phyloP scores from a whole-genome alignment of 805 yeast species.

The Cyberlindnera xishuangbannaensis region DNA sequence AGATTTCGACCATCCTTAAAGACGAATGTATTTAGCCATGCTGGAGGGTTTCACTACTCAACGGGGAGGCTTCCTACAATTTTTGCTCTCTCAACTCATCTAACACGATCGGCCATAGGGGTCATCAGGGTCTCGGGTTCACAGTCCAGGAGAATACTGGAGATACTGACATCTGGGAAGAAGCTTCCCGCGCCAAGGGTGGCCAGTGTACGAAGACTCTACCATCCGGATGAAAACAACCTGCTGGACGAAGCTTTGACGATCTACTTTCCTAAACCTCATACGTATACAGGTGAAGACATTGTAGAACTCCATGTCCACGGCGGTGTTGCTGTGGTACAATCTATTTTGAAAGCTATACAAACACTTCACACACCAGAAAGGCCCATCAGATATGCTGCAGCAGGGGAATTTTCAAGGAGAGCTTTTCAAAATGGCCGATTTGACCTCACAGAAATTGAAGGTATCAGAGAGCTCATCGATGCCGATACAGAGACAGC shows the following conservation, averaged over 20 bases:
- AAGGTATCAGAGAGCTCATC: slow-evolving; percentile 82
- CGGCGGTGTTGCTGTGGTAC: slow-evolving; percentile 85
- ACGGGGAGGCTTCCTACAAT: too few species aligned
- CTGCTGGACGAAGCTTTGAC: slow-evolving; percentile 76
- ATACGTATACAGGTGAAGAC: slow-evolving; percentile 91
- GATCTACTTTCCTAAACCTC: slow-evolving; percentile 63
- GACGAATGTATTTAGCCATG: too few species aligned
- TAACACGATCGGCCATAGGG: slow-evolving; percentile 80
- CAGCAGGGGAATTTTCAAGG: slow-evolving; percentile 86
- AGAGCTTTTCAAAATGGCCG: slow-evolving; percentile 83
- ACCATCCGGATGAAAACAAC: slow-evolving; percentile 29
- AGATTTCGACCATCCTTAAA: too few species aligned
- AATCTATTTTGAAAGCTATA: slow-evolving; percentile 62
- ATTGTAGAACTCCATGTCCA: slow-evolving; percentile 84
- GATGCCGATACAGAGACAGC: slow-evolving; percentile 94
- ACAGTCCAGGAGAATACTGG: slow-evolving; percentile 35
- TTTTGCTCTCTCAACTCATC: slow-evolving; percentile 84
- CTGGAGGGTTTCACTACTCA: too few species aligned
- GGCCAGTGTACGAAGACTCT: slow-evolving; percentile 56
- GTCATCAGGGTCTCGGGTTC: slow-evolving; percentile 82
- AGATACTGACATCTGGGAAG: slow-evolving; percentile 36
- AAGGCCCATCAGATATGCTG: slow-evolving; percentile 67
- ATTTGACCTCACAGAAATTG: slow-evolving; percentile 83
- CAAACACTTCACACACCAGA: slow-evolving; percentile 42
- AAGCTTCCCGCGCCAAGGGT: slow-evolving; percentile 42